Evolutionary conservation across 441 rosid genomes (phyloP).

Genomic region (Jatropha multifida): DNA sequence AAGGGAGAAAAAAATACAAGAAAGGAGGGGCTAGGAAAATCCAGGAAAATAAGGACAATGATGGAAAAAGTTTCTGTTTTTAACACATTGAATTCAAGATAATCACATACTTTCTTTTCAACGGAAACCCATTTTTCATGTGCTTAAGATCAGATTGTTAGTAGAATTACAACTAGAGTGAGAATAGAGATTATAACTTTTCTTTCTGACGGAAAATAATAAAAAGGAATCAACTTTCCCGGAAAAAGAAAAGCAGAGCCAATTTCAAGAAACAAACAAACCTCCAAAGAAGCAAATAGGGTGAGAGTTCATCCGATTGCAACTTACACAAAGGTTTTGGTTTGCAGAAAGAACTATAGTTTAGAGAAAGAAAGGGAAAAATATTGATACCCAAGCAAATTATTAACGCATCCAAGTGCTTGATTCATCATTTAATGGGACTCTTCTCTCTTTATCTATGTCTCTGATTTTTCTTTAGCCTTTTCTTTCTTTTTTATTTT

Average conservation of each 20-base stretch:
- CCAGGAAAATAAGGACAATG: neutral
- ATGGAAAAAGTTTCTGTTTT: neutral
- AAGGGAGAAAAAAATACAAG: conserved; percentile 1
- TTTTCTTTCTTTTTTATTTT: neutral
- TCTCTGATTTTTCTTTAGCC: neutral
- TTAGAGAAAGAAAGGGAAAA: neutral
- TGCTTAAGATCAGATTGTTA: conserved; percentile 8
- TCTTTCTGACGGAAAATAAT: conserved; percentile 15
- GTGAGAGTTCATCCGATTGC: neutral
- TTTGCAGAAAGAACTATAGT: neutral
- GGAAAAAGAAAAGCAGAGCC: conserved; percentile 16
- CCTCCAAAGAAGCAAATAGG: too few relatives aligned
- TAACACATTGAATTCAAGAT: neutral
- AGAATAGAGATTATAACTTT: neutral
- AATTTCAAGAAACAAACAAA: conserved; percentile 15
- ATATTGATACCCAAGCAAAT: neutral
- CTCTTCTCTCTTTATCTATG: neutral
- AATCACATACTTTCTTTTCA: conserved; percentile 12
- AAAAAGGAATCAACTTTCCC: conserved; percentile 25
- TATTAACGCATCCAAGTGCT: neutral
- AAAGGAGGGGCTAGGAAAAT: conserved; percentile 12
- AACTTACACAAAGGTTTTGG: conserved; percentile 4
- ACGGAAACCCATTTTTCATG: conserved; percentile 32
- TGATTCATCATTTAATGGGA: conserved; percentile 13
- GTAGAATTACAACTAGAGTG: neutral